These are phyloP conservation scores for Petunia hybrid DNA, from an alignment of 305 asterid genomes.

Conservation along the genomic window DNA sequence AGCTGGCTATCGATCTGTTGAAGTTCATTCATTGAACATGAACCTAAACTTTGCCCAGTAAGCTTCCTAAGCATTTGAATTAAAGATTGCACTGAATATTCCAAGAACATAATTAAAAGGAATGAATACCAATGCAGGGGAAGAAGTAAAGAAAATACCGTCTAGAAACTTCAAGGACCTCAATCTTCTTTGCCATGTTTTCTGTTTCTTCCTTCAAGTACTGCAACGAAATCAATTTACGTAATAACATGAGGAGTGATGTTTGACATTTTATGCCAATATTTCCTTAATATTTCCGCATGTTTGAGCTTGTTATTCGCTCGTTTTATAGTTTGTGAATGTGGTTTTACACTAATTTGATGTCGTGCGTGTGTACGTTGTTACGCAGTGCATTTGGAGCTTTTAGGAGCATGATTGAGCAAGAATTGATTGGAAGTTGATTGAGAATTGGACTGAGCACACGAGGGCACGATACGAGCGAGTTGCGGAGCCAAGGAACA, in stretches of 20 bases:
- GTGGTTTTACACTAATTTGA: too few species aligned
- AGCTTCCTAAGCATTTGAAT: constrained; percentile 54
- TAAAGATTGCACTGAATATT: not conserved
- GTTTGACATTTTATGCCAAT: too few species aligned
- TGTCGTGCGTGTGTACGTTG: too few species aligned
- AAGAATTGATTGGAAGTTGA: too few species aligned
- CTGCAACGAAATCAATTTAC: constrained; percentile 38
- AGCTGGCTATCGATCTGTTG: constrained; percentile 64
- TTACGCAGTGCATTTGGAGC: too few species aligned
- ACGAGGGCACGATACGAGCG: too few species aligned
- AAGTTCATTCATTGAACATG: constrained; percentile 68
- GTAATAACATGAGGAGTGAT: not conserved
- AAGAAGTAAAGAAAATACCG: constrained; percentile 46
- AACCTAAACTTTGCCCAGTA: constrained; percentile 66
- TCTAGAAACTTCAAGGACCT: constrained; percentile 62
- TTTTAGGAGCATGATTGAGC: too few species aligned
- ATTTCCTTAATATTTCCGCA: too few species aligned
- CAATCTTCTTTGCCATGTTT: constrained; percentile 59
- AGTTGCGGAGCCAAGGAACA: too few species aligned
- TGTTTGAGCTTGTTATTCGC: too few species aligned
- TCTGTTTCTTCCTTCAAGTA: constrained; percentile 58
- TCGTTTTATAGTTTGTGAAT: too few species aligned
- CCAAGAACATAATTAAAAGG: not conserved
- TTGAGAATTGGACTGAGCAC: too few species aligned
- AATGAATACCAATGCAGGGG: not conserved